phyloP scores from a whole-genome alignment of 2,329 filamentous ascomycete genomes.

The Scedosporium aurantiacum region DNA sequence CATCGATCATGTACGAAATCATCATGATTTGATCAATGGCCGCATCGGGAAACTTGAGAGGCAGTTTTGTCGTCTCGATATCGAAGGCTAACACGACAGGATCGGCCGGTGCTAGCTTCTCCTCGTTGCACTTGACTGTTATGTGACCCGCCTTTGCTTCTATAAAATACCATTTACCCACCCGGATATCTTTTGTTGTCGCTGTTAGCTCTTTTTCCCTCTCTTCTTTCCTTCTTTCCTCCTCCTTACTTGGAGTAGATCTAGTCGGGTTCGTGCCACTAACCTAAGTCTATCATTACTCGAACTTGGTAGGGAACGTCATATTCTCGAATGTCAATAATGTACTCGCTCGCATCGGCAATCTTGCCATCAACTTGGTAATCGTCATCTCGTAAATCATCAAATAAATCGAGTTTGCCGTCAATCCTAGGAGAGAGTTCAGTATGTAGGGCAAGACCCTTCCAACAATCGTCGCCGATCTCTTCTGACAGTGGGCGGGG shows the following conservation, averaged over 20 bases:
- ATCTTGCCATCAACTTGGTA: slow-evolving; percentile 64
- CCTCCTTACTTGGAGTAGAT: too few species aligned
- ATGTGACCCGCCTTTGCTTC: slow-evolving; percentile 87
- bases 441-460: background rate
- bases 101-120: slow-evolving; percentile 80
- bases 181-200: slow-evolving; percentile 67
- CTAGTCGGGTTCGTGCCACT: slow-evolving; percentile 8
- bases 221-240: too few species aligned
- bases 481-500: slow-evolving; percentile 9
- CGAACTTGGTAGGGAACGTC: slow-evolving; percentile 98
- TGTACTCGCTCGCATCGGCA: slow-evolving; percentile 87
- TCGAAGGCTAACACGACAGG: slow-evolving; percentile 98
- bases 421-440: slow-evolving; percentile 16
- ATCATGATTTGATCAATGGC: slow-evolving; percentile 98
- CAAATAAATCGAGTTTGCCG: slow-evolving; percentile 88
- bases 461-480: background rate
- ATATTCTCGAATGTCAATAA: slow-evolving; percentile 97
- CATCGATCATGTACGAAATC: slow-evolving; percentile 99
- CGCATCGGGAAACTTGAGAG: slow-evolving; percentile 92
- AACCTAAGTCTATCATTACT: slow-evolving; percentile 90
- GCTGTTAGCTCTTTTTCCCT: too few species aligned
- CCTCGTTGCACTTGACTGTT: slow-evolving; percentile 73
- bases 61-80: slow-evolving; percentile 94
- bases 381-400: slow-evolving; percentile 72
- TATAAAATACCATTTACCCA: slow-evolving; percentile 94